phyloP scores from a whole-genome alignment of 176 grass and related monocot genomes.

The Rhynchospora tenuis region DNA sequence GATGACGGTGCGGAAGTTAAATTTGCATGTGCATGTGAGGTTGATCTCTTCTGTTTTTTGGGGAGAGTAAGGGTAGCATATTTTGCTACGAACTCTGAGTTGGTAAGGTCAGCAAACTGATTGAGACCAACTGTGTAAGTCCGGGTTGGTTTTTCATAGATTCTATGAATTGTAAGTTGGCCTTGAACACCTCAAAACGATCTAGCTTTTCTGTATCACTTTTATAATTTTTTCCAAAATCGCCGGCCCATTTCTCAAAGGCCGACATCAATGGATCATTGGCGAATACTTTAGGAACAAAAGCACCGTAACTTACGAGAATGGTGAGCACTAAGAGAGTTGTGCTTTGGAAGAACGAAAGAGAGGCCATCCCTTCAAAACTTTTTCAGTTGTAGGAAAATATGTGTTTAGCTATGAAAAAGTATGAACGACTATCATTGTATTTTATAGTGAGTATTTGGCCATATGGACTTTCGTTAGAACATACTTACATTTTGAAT shows the following conservation, averaged over 20 bases:
- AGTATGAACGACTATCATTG: not conserved
- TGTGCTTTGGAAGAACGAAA: not conserved
- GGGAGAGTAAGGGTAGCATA: not conserved
- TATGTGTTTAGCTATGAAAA: not conserved
- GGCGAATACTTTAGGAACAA: not conserved
- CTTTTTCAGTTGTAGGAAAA: not conserved
- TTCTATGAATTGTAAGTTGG: not conserved
- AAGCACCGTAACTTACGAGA: not conserved
- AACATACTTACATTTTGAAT: no score
- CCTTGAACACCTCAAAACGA: not conserved
- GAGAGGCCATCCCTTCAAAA: not conserved
- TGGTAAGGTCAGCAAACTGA: not conserved
- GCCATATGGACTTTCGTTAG: no score
- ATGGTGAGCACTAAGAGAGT: not conserved
- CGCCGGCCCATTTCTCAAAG: not conserved
- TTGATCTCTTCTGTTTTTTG: not conserved
- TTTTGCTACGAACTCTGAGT: not conserved
- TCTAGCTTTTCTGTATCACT: not conserved
- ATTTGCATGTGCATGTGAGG: not conserved
- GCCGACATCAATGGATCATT: not conserved
- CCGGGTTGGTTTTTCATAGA: not conserved
- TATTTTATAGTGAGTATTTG: not conserved
- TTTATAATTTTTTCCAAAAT: not conserved
- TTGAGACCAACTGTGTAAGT: slow-evolving; percentile 1
- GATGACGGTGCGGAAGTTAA: not conserved